Conservation (phyloP, 2,329 filamentous ascomycete species). For the Didymella pomorum region DNA sequence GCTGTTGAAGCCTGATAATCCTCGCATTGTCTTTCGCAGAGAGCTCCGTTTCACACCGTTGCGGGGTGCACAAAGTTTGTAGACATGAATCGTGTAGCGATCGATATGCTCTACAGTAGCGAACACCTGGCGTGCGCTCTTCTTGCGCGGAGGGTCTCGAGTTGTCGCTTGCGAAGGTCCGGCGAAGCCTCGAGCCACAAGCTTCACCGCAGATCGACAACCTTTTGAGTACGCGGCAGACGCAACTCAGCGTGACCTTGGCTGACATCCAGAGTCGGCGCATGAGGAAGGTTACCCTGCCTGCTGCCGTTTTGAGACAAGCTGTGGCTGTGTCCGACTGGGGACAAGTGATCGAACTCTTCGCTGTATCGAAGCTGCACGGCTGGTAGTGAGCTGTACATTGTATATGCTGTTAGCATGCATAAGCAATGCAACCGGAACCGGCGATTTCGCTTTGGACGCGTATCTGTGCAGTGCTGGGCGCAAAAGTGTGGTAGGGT, state of each 20-base stretch:
- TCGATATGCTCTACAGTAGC: not conserved
- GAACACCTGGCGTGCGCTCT: not conserved
- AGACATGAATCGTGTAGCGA: not conserved
- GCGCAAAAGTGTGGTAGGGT: not conserved
- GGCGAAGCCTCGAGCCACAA: not conserved
- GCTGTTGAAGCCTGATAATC: not conserved
- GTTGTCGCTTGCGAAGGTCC: not conserved
- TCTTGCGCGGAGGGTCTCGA: not conserved
- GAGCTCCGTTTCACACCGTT: not conserved
- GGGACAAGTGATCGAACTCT: not conserved
- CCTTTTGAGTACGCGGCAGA: not conserved
- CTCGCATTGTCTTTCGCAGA: not conserved
- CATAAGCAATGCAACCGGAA: not conserved
- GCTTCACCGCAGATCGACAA: slow-evolving; percentile 1
- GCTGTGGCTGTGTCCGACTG: not conserved
- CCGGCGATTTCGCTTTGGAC: not conserved
- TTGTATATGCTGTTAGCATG: not conserved
- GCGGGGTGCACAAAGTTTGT: not conserved
- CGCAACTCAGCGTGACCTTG: not conserved
- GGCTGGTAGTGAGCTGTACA: not conserved
- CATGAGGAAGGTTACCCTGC: slow-evolving; percentile 9
- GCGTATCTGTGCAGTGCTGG: not conserved
- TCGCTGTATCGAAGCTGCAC: not conserved
- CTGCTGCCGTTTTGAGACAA: not conserved
- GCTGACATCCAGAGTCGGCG: not conserved